Conservation (phyloP, 331 rosid genomes). For the Spiraea crenata region DNA sequence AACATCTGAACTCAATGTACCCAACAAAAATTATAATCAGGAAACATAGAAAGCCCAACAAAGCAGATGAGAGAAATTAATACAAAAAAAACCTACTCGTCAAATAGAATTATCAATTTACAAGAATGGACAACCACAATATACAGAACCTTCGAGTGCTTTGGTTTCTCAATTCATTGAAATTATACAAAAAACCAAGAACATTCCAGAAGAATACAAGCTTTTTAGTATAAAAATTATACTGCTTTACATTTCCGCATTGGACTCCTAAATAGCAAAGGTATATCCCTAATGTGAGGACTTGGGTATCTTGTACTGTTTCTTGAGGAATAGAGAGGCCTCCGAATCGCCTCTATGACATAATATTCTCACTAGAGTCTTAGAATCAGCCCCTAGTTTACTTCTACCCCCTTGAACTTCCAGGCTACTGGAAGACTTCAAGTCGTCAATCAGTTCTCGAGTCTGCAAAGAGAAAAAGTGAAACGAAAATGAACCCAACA, state of each 20-base stretch:
- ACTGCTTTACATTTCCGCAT: slow-evolving; percentile 9
- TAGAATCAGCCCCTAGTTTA: slow-evolving; percentile 83
- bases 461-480: slow-evolving; percentile 56
- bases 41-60: too few relatives aligned
- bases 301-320: slow-evolving; percentile 88
- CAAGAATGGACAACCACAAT: background rate
- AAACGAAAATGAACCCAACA: background rate
- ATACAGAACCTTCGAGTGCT: background rate
- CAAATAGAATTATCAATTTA: too few relatives aligned
- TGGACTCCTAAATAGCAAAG: background rate
- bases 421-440: slow-evolving; percentile 65
- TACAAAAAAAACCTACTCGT: too few relatives aligned
- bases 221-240: background rate
- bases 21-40: too few relatives aligned
- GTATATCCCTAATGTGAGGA: slow-evolving; percentile 53
- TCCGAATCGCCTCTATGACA: slow-evolving; percentile 88
- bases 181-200: background rate
- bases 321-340: slow-evolving; percentile 90
- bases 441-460: slow-evolving; percentile 83
- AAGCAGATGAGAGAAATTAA: too few relatives aligned
- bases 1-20: too few relatives aligned
- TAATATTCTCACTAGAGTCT: slow-evolving; percentile 76
- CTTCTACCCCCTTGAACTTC: slow-evolving; percentile 66
- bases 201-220: background rate
- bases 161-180: background rate